Percentiles rank a stretch among this genome's conserved stretches.
These are phyloP conservation scores for Salix suchowensis DNA, from an alignment of 345 rosid species.

Conservation along the genomic window DNA sequence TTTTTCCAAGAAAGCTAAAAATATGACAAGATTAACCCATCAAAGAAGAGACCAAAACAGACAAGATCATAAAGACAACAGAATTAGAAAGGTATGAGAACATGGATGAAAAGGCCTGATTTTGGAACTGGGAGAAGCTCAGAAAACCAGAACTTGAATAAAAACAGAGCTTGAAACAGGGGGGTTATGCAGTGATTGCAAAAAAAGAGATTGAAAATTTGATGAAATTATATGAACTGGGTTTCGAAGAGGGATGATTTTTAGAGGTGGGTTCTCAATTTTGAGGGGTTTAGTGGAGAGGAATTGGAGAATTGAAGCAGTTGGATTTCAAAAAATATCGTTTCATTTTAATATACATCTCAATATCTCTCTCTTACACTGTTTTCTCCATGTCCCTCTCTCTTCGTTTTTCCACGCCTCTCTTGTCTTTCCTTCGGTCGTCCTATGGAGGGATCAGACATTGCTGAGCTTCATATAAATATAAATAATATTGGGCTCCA, in stretches of 20 bases:
- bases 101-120: not conserved
- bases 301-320: constrained; percentile 25
- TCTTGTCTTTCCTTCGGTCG: constrained; percentile 1
- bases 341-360: not conserved
- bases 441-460: constrained; percentile 17
- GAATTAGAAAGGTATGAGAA: not conserved
- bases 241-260: constrained; percentile 34
- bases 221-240: constrained; percentile 37
- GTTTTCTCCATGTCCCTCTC: not conserved
- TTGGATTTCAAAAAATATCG: constrained; percentile 22
- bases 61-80: not conserved
- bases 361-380: constrained; percentile 1
- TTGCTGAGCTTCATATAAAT: constrained; percentile 20
- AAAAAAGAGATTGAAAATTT: not conserved
- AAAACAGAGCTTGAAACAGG: constrained; percentile 11
- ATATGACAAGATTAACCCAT: not conserved
- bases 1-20: constrained; percentile 11
- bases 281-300: constrained; percentile 20
- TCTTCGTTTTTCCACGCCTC: not conserved
- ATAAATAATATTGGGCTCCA: constrained; percentile 20
- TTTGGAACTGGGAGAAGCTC: no score
- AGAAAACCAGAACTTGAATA: not conserved
- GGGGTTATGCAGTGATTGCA: not conserved
- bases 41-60: not conserved
- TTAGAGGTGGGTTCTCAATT: constrained; percentile 30